Percentiles rank a stretch among this genome's conserved stretches.
These are phyloP conservation scores for Pseudopediastrum boryanum DNA, from an alignment of 139 green algal species.

Conservation along the genomic window DNA sequence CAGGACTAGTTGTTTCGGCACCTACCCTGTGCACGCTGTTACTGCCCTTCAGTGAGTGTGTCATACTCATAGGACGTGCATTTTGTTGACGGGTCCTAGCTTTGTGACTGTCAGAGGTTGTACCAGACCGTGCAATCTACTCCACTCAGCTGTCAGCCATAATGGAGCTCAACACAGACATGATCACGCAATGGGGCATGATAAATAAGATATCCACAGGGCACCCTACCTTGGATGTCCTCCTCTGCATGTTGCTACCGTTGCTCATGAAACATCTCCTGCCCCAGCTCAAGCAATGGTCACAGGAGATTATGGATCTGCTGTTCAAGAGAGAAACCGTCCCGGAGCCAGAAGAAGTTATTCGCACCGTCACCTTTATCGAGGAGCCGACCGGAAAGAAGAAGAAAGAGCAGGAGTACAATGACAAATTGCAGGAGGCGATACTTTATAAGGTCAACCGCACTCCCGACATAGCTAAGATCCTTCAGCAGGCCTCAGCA, in stretches of 20 bases:
- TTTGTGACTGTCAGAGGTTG: no score
- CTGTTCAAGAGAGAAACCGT: background rate
- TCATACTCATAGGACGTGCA: no score
- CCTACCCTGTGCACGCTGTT: no score
- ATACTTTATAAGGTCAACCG: conserved; percentile 25
- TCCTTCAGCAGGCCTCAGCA: conserved; percentile 8
- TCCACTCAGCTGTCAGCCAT: no score
- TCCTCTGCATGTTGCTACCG: conserved; percentile 44
- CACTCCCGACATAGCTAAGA: background rate
- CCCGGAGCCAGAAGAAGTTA: background rate
- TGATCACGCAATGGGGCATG: conserved; percentile 14
- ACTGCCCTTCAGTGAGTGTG: no score
- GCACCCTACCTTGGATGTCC: conserved; percentile 36
- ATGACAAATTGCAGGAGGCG: conserved; percentile 30
- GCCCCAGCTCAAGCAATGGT: conserved; percentile 27
- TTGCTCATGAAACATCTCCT: conserved; percentile 37
- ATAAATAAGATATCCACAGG: conserved; percentile 32
- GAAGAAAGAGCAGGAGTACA: conserved; percentile 4
- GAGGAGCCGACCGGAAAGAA: no score
- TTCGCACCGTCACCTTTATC: background rate
- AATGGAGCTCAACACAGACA: conserved; percentile 1
- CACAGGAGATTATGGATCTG: background rate
- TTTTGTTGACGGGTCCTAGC: no score
- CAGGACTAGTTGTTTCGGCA: no score
- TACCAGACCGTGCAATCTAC: no score